phyloP scores from a whole-genome alignment of 2,329 filamentous ascomycete species.

The Penicillium palitans region DNA sequence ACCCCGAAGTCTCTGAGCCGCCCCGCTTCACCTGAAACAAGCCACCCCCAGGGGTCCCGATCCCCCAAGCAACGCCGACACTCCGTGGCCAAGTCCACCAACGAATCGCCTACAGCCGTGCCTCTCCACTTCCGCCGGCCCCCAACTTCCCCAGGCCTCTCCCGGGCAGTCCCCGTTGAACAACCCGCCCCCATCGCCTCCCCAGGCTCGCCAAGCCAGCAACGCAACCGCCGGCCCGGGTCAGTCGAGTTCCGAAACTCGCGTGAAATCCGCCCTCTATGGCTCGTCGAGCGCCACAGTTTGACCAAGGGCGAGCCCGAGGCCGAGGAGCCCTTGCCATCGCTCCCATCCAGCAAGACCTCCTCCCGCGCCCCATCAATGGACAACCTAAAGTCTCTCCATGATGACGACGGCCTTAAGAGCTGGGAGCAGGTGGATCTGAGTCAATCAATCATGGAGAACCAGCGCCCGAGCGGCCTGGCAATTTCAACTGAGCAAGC shows the following conservation, averaged over 20 bases:
- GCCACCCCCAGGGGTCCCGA: conserved; percentile 11
- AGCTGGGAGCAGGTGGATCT: conserved; percentile 36
- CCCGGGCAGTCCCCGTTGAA: conserved; percentile 44
- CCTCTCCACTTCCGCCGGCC: conserved; percentile 58
- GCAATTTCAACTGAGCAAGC: conserved; percentile 37
- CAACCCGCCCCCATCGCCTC: conserved; percentile 36
- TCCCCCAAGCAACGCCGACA: conserved; percentile 27
- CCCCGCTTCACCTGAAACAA: conserved; percentile 34
- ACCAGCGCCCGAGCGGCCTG: conserved; percentile 30
- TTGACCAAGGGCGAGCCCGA: conserved; percentile 43
- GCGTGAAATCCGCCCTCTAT: conserved; percentile 76
- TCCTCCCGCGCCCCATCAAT: conserved; percentile 50
- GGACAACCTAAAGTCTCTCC: conserved; percentile 40
- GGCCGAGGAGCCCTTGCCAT: conserved; percentile 47
- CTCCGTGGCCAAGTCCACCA: conserved; percentile 31
- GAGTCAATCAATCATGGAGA: conserved; percentile 24
- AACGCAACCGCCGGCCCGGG: conserved; percentile 48
- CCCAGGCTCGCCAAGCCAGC: conserved; percentile 46
- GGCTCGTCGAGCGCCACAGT: conserved; percentile 69
- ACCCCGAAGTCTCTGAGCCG: conserved; percentile 36
- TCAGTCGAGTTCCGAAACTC: conserved; percentile 55
- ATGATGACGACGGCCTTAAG: conserved; percentile 28
- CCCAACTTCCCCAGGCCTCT: conserved; percentile 47
- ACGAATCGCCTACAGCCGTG: conserved; percentile 55
- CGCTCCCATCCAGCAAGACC: conserved; percentile 54